A percentile compares a stretch with the other conserved stretches of the same genome.
phyloP scores from a whole-genome alignment of 176 grass and related monocot genomes.

The Pontederia crassipes region DNA sequence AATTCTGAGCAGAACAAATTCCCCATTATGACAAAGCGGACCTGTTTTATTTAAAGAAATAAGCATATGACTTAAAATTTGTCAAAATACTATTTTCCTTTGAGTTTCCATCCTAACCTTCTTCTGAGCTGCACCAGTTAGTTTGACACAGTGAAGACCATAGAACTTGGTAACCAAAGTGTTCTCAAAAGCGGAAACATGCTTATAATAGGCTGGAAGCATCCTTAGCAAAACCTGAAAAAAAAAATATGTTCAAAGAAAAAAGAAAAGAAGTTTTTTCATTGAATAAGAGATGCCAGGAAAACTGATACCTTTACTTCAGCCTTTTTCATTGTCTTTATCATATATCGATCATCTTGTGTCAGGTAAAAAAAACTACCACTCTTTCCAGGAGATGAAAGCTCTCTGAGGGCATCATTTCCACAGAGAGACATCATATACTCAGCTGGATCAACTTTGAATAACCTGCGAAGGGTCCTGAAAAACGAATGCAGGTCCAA shows the following conservation, averaged over 20 bases:
- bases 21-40: slow-evolving; percentile 99
- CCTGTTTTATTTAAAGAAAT: slow-evolving; percentile 27
- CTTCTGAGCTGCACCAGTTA: slow-evolving; percentile 80
- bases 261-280: slow-evolving; percentile 1
- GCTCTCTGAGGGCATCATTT: slow-evolving; percentile 72
- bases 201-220: slow-evolving; percentile 97
- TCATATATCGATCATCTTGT: slow-evolving; percentile 87
- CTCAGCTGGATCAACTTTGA: slow-evolving; percentile 93
- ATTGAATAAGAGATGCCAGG: slow-evolving; percentile 6
- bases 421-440: slow-evolving; percentile 98
- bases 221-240: slow-evolving; percentile 88
- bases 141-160: slow-evolving; percentile 86
- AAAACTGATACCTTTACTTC: slow-evolving; percentile 84
- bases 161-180: slow-evolving; percentile 93
- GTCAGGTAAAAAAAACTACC: slow-evolving; percentile 98
- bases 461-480: slow-evolving; percentile 82
- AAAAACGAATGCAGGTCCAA: slow-evolving; percentile 17
- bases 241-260: slow-evolving; percentile 7
- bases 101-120: slow-evolving; percentile 56
- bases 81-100: slow-evolving; percentile 1
- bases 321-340: slow-evolving; percentile 98
- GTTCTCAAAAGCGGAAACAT: slow-evolving; percentile 75
- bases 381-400: slow-evolving; percentile 95
- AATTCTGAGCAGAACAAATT: slow-evolving; percentile 82
- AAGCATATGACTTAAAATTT: neutral